phyloP scores from a whole-genome alignment of 164 flowering plant genomes.

The Liquidambar formosana region DNA sequence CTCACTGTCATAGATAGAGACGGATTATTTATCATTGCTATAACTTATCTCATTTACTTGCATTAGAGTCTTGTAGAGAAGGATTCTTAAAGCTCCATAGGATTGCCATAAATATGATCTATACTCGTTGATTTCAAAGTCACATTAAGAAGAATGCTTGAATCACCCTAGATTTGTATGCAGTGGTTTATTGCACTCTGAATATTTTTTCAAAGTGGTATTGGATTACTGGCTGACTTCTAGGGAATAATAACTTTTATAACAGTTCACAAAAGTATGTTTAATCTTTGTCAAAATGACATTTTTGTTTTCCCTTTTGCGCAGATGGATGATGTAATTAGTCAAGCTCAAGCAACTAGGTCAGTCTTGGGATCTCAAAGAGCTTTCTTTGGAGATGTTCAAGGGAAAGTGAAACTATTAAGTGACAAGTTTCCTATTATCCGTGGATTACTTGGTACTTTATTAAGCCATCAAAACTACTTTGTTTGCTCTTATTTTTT shows the following conservation, averaged over 20 bases:
- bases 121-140: neutral
- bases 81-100: too few relatives aligned
- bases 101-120: too few relatives aligned
- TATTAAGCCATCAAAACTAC: neutral
- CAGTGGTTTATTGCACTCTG: neutral
- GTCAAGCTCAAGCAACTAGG: constrained; percentile 90
- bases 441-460: constrained; percentile 85
- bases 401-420: constrained; percentile 87
- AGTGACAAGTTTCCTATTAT: constrained; percentile 88
- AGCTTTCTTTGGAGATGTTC: constrained; percentile 77
- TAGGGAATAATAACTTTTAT: neutral
- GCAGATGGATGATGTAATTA: constrained; percentile 95
- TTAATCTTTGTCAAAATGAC: neutral
- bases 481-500: neutral
- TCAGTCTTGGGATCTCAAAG: constrained; percentile 82
- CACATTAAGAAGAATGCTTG: neutral
- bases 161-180: neutral
- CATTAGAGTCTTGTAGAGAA: too few relatives aligned
- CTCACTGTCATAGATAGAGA: too few relatives aligned
- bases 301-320: constrained; percentile 9
- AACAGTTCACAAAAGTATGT: neutral
- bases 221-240: neutral
- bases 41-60: too few relatives aligned
- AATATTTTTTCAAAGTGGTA: neutral
- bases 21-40: too few relatives aligned